Conservation (phyloP, 2,329 filamentous ascomycete genomes). For the Didymosphaeria variabile region DNA sequence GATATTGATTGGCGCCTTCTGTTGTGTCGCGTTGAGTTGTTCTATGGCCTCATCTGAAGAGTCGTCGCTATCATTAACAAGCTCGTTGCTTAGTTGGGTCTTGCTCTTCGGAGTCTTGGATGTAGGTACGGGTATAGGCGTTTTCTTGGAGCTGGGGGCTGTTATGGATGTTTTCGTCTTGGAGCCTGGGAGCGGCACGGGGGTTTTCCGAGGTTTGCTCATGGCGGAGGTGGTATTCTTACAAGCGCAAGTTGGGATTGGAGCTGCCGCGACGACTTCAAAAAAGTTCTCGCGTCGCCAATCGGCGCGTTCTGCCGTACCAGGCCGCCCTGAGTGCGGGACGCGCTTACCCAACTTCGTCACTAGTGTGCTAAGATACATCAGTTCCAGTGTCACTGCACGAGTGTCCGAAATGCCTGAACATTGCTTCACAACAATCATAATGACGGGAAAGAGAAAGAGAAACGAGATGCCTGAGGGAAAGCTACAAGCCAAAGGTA, state of each 20-base stretch:
- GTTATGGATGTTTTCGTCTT: slow-evolving; percentile 37
- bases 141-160: slow-evolving; percentile 18
- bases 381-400: slow-evolving; percentile 12
- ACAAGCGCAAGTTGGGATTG: slow-evolving; percentile 17
- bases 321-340: slow-evolving; percentile 15
- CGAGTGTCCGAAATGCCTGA: not conserved
- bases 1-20: slow-evolving; percentile 39
- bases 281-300: not conserved
- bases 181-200: slow-evolving; percentile 43
- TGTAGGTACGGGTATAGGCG: not conserved
- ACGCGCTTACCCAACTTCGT: slow-evolving; percentile 24
- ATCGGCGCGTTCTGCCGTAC: slow-evolving; percentile 24
- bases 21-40: slow-evolving; percentile 22
- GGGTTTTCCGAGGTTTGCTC: slow-evolving; percentile 43
- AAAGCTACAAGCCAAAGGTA: slow-evolving; percentile 20
- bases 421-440: slow-evolving; percentile 15
- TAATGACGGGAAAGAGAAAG: slow-evolving; percentile 46
- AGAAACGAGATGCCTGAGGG: slow-evolving; percentile 25
- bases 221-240: slow-evolving; percentile 30
- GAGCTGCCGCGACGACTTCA: slow-evolving; percentile 31
- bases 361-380: slow-evolving; percentile 24
- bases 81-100: slow-evolving; percentile 47
- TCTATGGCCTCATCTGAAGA: slow-evolving; percentile 33
- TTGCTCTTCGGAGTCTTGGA: slow-evolving; percentile 1
- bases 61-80: slow-evolving; percentile 45